A percentile compares a stretch with the other conserved stretches of the same genome.
Conservation (phyloP, 805 yeast genomes). For the Deakozyma indianensis region DNA sequence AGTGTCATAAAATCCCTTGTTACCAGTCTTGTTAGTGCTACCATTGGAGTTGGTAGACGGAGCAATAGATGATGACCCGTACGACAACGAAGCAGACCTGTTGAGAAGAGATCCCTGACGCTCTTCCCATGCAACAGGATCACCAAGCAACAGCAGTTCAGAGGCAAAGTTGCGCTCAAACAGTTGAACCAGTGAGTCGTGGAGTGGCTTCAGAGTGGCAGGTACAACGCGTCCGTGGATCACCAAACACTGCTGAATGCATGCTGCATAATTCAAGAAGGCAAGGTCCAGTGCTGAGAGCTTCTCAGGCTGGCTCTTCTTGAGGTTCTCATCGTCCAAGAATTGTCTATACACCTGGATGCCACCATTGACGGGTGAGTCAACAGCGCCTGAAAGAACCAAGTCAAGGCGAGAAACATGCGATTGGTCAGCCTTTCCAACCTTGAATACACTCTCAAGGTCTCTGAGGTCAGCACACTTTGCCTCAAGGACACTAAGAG, state of each 20-base stretch:
- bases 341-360: constrained; percentile 70
- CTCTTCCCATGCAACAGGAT: constrained; percentile 1
- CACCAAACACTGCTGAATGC: constrained; percentile 48
- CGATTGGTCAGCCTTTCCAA: constrained; percentile 8
- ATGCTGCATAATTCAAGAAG: constrained; percentile 54
- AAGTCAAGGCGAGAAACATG: constrained; percentile 35
- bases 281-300: constrained; percentile 27
- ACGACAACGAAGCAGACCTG: neutral
- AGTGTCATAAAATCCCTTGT: constrained; percentile 1
- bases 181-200: constrained; percentile 48
- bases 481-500: constrained; percentile 46
- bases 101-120: neutral
- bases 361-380: constrained; percentile 88
- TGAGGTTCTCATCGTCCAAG: constrained; percentile 26
- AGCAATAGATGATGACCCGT: neutral
- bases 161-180: constrained; percentile 52
- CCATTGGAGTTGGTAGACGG: constrained; percentile 1
- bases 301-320: constrained; percentile 12
- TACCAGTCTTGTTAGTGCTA: neutral
- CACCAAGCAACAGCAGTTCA: constrained; percentile 31
- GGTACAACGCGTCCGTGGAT: constrained; percentile 58
- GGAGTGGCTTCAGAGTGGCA: constrained; percentile 41
- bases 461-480: constrained; percentile 64
- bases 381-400: constrained; percentile 54
- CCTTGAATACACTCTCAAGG: constrained; percentile 32